These are phyloP conservation scores for Alliaria petiolata DNA, from an alignment of 345 rosid species.

Conservation along the genomic window DNA sequence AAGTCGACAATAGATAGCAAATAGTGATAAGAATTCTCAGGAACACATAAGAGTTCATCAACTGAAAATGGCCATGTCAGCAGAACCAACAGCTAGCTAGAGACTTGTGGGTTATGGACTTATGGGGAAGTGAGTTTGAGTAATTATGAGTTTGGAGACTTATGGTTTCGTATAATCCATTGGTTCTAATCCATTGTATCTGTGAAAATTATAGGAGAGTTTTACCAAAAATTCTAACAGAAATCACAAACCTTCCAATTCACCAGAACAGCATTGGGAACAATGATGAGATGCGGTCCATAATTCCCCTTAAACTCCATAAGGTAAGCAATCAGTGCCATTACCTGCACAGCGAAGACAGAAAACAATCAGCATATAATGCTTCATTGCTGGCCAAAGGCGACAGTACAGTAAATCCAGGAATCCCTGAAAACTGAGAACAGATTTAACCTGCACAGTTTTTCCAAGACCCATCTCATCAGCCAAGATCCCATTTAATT, in stretches of 20 bases:
- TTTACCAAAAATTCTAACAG: not conserved
- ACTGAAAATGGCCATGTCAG: constrained; percentile 15
- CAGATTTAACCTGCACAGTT: constrained; percentile 85
- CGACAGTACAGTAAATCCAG: not conserved
- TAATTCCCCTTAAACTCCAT: constrained; percentile 99
- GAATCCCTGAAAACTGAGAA: constrained; percentile 8
- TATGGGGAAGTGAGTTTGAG: not conserved
- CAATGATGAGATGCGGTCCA: constrained; percentile 99
- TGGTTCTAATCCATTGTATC: constrained; percentile 10
- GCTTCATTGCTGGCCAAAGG: constrained; percentile 9
- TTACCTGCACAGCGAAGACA: constrained; percentile 55
- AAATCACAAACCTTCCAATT: constrained; percentile 92
- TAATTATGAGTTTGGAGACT: not conserved
- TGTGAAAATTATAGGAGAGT: not conserved
- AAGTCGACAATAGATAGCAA: constrained; percentile 3
- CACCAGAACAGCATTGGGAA: constrained; percentile 97
- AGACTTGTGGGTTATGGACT: not conserved
- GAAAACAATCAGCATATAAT: constrained; percentile 20
- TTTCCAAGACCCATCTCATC: constrained; percentile 99
- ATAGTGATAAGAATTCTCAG: not conserved
- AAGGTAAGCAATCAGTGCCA: constrained; percentile 98
- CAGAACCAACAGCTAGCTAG: constrained; percentile 10
- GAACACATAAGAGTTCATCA: constrained; percentile 14
- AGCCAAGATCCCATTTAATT: constrained; percentile 97
- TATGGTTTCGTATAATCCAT: not conserved